Evolutionary conservation across 352 stramenopile genomes (phyloP), one percentile per base, ranked within the genome.

Genomic region (Phytophthora podocarpi): DNA sequence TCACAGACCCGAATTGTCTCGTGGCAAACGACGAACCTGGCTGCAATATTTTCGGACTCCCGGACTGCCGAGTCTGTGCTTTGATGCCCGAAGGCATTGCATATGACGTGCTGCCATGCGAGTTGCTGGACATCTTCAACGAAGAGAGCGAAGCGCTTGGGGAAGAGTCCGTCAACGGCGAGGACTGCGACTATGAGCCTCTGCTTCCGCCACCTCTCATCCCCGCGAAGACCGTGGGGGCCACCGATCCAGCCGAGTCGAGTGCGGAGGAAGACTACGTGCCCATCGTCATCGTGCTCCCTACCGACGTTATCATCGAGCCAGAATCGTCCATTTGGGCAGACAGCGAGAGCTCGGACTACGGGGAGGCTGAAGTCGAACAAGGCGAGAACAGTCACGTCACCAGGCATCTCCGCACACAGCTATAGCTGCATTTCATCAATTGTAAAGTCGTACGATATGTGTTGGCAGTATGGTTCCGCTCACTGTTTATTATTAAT

Each of bases 41-140:
- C 8, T 64, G 43, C 54, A 48, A 57, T 20, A n/a, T 57, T 3
- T 64, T 64, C 13, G 55, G 55, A 1, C 6, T 55, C 9, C 55
- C 16, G 2, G 45, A 41, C 42, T 63, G 54, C 16, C 54, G 54
- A 18, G 20, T 32, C 5, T 64, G 55, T 37, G 55, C 55, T 49
- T 10, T 56, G 16, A 37, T 49, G 28, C n/a, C 43, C 4, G 45
- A 50, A 46, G 34, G 15, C 24, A 18, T 48, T 18, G 36, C 24
- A 3, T 18, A 45, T n/a, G 37, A 64, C 23, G 16, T 46, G 1
- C 55, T 27, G 26, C 36, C 28, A 7, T 56, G 34, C 23, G 43
- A 57, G 11, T 36, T 42, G 36, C 46, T 58, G 10, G 36, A 50
- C n/a, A 24, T 62, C 18, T 62, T 62, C 53, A 47, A 39, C 16